These are phyloP conservation scores for Pichia sp. DNA, from an alignment of 1,139 yeast genomes.

Conservation along the genomic window DNA sequence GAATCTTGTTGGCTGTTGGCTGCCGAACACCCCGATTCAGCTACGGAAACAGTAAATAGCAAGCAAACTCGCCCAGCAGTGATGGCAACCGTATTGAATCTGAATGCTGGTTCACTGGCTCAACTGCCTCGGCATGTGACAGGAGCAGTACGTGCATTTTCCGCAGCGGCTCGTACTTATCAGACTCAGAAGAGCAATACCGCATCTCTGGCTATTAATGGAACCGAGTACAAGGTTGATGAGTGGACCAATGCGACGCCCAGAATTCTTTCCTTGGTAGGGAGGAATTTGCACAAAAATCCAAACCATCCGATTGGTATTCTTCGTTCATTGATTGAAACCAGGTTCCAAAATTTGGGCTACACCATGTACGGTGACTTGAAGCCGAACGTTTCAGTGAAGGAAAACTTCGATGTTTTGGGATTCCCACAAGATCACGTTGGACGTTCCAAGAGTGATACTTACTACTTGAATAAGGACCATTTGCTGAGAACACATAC, in stretches of 20 bases:
- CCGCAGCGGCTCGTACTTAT: too few relatives aligned
- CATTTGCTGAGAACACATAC: conserved; percentile 80
- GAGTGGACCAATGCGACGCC: conserved; percentile 85
- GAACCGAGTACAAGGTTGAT: conserved; percentile 52
- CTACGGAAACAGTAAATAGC: too few relatives aligned
- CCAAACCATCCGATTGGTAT: conserved; percentile 87
- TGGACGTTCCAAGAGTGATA: conserved; percentile 87
- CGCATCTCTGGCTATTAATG: too few relatives aligned
- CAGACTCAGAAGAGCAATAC: too few relatives aligned
- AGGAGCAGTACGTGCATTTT: too few relatives aligned
- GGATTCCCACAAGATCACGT: conserved; percentile 93
- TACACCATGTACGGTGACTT: conserved; percentile 78
- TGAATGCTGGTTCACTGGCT: neutral
- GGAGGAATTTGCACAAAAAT: conserved; percentile 66
- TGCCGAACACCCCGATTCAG: too few relatives aligned
- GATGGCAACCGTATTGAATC: too few relatives aligned
- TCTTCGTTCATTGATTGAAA: conserved; percentile 65
- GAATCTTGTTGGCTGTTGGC: too few relatives aligned
- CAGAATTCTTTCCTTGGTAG: conserved; percentile 60
- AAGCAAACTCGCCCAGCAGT: too few relatives aligned
- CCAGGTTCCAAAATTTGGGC: conserved; percentile 56
- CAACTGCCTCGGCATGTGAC: neutral
- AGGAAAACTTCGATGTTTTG: conserved; percentile 81
- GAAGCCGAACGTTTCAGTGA: conserved; percentile 74
- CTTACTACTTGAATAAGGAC: conserved; percentile 75